Evolutionary conservation across 352 stramenopile species (phyloP).

Genomic region (Phytophthora citricola): DNA sequence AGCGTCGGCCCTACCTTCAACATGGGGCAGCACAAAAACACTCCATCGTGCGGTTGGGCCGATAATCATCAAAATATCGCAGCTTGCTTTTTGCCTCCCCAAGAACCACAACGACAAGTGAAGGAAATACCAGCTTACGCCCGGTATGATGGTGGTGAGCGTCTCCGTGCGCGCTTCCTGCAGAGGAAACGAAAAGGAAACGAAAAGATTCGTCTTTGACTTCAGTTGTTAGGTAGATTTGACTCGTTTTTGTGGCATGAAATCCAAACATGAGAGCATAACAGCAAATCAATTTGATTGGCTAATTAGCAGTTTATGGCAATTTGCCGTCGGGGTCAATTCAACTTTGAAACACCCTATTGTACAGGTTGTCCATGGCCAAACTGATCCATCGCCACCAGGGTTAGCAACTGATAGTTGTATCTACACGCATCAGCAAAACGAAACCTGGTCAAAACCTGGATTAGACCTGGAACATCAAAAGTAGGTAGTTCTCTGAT

Average conservation of each 20-base stretch:
- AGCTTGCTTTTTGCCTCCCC: background rate
- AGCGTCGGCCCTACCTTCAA: too few relatives aligned
- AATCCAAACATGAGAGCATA: too few relatives aligned
- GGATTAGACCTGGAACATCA: background rate
- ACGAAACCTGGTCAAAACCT: conserved; percentile 6
- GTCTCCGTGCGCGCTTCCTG: too few relatives aligned
- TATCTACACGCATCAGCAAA: conserved; percentile 5
- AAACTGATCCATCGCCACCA: conserved; percentile 18
- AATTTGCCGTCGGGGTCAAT: too few relatives aligned
- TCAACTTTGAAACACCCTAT: background rate
- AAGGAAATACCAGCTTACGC: background rate
- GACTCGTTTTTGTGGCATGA: too few relatives aligned
- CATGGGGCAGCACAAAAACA: conserved; percentile 1
- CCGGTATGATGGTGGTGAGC: too few relatives aligned
- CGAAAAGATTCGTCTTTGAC: too few relatives aligned
- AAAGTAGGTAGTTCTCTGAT: background rate
- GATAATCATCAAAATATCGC: background rate
- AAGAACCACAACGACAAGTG: background rate
- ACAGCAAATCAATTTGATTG: too few relatives aligned
- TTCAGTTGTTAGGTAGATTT: too few relatives aligned
- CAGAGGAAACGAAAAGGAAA: too few relatives aligned
- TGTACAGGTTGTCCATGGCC: conserved; percentile 4
- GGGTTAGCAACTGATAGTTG: conserved; percentile 15
- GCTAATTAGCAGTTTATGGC: too few relatives aligned
- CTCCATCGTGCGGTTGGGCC: background rate